Evolutionary conservation across 2,329 filamentous ascomycete species (phyloP).

Genomic region (Beauveria scarabaeidicola): DNA sequence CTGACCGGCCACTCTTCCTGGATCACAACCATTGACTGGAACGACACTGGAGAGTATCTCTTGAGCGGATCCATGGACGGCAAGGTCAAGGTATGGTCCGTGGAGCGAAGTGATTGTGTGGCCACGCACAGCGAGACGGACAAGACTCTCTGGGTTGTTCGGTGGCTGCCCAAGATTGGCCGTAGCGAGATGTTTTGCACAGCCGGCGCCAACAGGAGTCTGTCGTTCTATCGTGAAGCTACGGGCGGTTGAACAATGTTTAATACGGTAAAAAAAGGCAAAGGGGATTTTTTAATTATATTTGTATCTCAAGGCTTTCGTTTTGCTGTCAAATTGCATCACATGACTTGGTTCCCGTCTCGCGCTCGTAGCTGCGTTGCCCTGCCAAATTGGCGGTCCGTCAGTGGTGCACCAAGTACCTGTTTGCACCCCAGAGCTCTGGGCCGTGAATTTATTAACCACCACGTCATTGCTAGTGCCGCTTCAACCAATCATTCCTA

Average conservation of each 20-base stretch:
- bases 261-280: neutral
- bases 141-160: conserved; percentile 73
- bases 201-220: conserved; percentile 64
- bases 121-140: conserved; percentile 91
- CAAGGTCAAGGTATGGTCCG: conserved; percentile 92
- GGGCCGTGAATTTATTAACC: conserved; percentile 9
- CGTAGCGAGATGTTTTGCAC: conserved; percentile 68
- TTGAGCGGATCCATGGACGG: conserved; percentile 85
- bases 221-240: conserved; percentile 79
- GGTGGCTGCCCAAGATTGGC: conserved; percentile 68
- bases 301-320: neutral
- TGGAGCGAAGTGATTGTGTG: conserved; percentile 75
- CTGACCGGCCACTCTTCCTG: conserved; percentile 72
- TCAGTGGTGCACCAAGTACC: neutral
- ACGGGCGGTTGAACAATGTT: conserved; percentile 42
- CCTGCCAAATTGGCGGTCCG: conserved; percentile 35
- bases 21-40: conserved; percentile 92
- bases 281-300: neutral
- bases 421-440: neutral
- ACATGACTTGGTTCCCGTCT: conserved; percentile 41
- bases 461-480: neutral
- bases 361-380: conserved; percentile 36
- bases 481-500: neutral
- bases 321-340: conserved; percentile 17
- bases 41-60: conserved; percentile 81